These are phyloP conservation scores for Apiotrichum sp. DNA, from an alignment of 1,284 basidiomycete genomes.

Conservation along the genomic window DNA sequence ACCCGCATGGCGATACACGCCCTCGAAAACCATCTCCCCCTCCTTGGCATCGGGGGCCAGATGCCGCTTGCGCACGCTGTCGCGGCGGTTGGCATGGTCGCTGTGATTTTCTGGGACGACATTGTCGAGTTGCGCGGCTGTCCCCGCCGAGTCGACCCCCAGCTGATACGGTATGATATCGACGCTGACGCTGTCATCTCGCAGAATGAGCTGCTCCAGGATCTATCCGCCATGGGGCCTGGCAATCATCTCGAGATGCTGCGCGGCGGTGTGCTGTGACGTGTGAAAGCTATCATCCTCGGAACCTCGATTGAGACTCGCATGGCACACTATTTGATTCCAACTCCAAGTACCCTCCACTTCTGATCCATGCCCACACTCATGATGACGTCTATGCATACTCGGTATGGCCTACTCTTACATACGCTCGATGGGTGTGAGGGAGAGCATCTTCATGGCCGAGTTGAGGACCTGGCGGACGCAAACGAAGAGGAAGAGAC, in stretches of 20 bases:
- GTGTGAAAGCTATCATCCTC: no score
- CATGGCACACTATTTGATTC: no score
- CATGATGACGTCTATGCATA: conserved; percentile 9
- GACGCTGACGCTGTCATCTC: no score
- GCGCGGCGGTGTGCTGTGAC: background rate
- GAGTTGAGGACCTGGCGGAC: conserved; percentile 81
- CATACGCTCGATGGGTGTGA: conserved; percentile 89
- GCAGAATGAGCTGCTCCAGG: no score
- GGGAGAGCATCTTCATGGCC: conserved; percentile 80
- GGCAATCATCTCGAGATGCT: background rate
- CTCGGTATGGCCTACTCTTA: conserved; percentile 38
- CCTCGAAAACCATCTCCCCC: background rate
- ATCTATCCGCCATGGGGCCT: no score
- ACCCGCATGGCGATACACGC: background rate
- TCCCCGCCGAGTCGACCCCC: no score
- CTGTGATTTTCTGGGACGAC: background rate
- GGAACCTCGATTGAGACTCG: no score
- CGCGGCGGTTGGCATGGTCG: background rate
- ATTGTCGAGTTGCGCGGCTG: background rate
- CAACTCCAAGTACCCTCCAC: background rate
- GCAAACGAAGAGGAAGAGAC: conserved; percentile 82
- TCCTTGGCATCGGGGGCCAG: no score
- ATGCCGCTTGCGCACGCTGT: background rate
- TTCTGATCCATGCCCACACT: background rate
- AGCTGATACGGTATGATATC: no score